A percentile compares a stretch with the other conserved stretches of the same genome.
These are phyloP conservation scores for Stagonosporopsis cucurbitacearum DNA, from an alignment of 2,329 filamentous ascomycete genomes.

Conservation along the genomic window DNA sequence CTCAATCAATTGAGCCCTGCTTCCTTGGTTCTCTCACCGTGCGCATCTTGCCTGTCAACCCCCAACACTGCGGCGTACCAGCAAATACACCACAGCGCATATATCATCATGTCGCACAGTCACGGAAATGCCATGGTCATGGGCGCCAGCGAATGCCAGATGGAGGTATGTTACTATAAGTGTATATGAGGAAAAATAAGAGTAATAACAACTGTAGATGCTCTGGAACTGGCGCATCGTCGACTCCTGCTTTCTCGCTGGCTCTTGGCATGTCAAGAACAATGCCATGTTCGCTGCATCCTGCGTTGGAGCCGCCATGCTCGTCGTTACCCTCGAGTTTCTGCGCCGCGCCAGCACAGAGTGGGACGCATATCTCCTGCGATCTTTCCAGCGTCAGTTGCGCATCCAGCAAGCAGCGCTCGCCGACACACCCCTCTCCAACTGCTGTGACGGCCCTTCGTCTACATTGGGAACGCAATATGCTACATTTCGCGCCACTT, in stretches of 20 bases:
- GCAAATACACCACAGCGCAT: not conserved
- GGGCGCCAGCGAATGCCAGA: slow-evolving; percentile 45
- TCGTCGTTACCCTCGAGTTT: slow-evolving; percentile 74
- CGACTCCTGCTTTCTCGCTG: slow-evolving; percentile 73
- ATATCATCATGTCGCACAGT: slow-evolving; percentile 23
- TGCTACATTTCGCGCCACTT: slow-evolving; percentile 59
- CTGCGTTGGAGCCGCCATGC: slow-evolving; percentile 78
- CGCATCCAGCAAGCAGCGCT: slow-evolving; percentile 31
- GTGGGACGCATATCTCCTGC: slow-evolving; percentile 72
- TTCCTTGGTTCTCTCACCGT: not conserved
- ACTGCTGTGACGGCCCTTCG: slow-evolving; percentile 35
- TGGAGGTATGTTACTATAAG: slow-evolving; percentile 42
- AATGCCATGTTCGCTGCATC: slow-evolving; percentile 77
- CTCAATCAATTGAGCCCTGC: slow-evolving; percentile 1
- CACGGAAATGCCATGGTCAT: slow-evolving; percentile 18
- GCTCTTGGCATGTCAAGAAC: slow-evolving; percentile 73
- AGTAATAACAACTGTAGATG: slow-evolving; percentile 63
- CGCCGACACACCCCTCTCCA: slow-evolving; percentile 25
- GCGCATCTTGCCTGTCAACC: slow-evolving; percentile 1
- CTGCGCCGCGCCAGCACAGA: slow-evolving; percentile 74
- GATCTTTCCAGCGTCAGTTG: slow-evolving; percentile 55
- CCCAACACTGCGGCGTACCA: slow-evolving; percentile 3
- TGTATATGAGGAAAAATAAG: too few relatives aligned
- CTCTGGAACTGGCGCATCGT: slow-evolving; percentile 80
- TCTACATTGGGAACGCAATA: slow-evolving; percentile 32